Base-by-base conservation (phyloP, 148 eudicot species). In the Beta vulgaris region DNA sequence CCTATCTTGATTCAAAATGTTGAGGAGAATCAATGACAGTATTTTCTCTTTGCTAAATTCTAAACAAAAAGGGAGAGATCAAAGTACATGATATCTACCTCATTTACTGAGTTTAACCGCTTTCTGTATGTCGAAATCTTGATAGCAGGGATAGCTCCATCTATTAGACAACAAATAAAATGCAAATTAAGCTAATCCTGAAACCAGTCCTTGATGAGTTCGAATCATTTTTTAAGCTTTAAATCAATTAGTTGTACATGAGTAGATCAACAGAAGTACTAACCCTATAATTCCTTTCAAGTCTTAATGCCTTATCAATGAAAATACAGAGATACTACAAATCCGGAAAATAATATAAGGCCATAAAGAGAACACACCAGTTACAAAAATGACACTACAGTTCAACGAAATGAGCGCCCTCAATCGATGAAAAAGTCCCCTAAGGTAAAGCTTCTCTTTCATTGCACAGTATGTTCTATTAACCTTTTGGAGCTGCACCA, bases 131-230 rank as follows among this genome's bases (percentile, higher is more conserved):
- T 83, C 3, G 97, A 78, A 70, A 91, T 69, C 81, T 94, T 94
- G 73, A 94, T 85, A 34, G 93, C 93, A 35, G 98, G 98, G 83
- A 94, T 89, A 39, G 98, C 86, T 67, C 98, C 98, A 86, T 94
- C 98, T 93, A 77, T 59, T 1, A 67, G 26, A 42, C 26, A 71
- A 58, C 4, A 69, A 31, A 65, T 26, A 10, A 43, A 25, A 48
- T 40, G 69, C 28, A 61, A 57, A 31, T 54, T 19, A 53, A 6
- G 53, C 26, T 63, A 48, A 23, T 10, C 1, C 28, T 31, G 34
- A 16, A 65, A 76, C 23, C 37, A 25, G 60, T 25, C 32, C 0
- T 4, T 9, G 19, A 11, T 18, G 51, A 15, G 14, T 13, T 35
- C 39, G 18, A 53, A 9, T 31, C 59, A 11, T 19, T 19, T 8